Base-by-base conservation (phyloP, 441 rosid species). In the Dalechampia spathulata region DNA sequence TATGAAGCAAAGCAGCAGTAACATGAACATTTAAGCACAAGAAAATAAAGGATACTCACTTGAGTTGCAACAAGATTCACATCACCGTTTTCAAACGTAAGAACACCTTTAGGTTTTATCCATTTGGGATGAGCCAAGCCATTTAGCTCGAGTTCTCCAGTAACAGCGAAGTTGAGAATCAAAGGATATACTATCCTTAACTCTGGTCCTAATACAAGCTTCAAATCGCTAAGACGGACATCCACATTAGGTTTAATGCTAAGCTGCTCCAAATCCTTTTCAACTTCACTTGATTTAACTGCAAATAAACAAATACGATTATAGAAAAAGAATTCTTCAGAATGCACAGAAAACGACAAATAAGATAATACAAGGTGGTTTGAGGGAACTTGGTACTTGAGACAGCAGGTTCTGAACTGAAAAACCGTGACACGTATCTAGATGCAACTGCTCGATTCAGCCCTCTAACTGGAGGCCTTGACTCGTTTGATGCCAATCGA, bases 21-120 rank as follows among this genome's bases (percentile, higher is more conserved):
- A 46, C 37, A 28, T 13, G 15, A 39, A 50, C 49, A 22, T 14
- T 66, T 26, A n/a, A 42, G 50, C 12, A 55, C 27, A 32, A 47
- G 55, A 63, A 43, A 40, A 25, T 44, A n/a, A 26, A 41, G 14
- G 58, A 23, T 67, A 69, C 75, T 75, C 67, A 83, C 99, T 78
- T 93, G 97, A 67, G 97, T 90, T 53, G 97, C 96, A 70, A 90
- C 97, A 55, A 93, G 99, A 78, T 85, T 90, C 75, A 93, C 91
- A 73, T 93, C 97, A 64, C 99, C 97, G 60, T 93, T 93, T 77
- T 93, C 97, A 66, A 93, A 90, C 34, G 83, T 71, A 34, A 93
- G 80, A 74, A 82, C 67, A 71, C 99, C 97, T 75, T 78, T 85
- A 40, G 97, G 99, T 72, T 82, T 90, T 46, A 93, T 85, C 72